Evolutionary conservation across 1,139 yeast genomes (phyloP), one percentile per base, ranked within the genome.

Genomic region (Hansenula lynferdii): DNA sequence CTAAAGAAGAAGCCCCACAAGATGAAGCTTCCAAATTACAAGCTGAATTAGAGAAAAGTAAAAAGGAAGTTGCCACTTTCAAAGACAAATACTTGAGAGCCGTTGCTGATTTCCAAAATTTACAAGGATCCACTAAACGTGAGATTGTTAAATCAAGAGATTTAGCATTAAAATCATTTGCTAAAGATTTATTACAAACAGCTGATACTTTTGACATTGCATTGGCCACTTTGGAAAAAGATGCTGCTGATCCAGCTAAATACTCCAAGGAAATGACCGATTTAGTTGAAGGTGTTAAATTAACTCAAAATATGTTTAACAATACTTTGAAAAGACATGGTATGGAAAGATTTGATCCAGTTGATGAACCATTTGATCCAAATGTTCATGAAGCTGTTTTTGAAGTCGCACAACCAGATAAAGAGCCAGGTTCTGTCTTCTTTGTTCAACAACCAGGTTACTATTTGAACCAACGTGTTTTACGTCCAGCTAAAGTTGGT

Each of bases 401-500:
- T 61, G 90, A 85, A 67, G 72, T 82, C 39, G 85, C 90, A 36
- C 85, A 81, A 55, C 85, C 90, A 31, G 94, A 77, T 54, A 84
- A 85, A 64, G 87, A 83, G 62, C 81, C 95, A 24, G 95, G 95
- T 42, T 81, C 95, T 25, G 85, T 86, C 42, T 82, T 86, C 76
- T 84, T 76, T 54, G 95, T 85, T 40, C 95, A 86, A 67, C 95
- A 83, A 65, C 77, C 82, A 26, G 96, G 96, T 39, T 86, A 81
- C 66, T 75, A 77, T 47, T 73, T 85, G 56, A 85, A 85, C 64
- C 78, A 84, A 51, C 75, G 96, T 57, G 95, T 86, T 31, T 71
- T 86, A 60, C 78, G 96, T 63, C 94, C 96, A 33, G 95, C 96
- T 45, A 86, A 86, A 72, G 96, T 86, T 56, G 96, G 96, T 53